These are phyloP conservation scores for Fusarium sp. DNA, from an alignment of 2,329 filamentous ascomycete species.

Conservation along the genomic window DNA sequence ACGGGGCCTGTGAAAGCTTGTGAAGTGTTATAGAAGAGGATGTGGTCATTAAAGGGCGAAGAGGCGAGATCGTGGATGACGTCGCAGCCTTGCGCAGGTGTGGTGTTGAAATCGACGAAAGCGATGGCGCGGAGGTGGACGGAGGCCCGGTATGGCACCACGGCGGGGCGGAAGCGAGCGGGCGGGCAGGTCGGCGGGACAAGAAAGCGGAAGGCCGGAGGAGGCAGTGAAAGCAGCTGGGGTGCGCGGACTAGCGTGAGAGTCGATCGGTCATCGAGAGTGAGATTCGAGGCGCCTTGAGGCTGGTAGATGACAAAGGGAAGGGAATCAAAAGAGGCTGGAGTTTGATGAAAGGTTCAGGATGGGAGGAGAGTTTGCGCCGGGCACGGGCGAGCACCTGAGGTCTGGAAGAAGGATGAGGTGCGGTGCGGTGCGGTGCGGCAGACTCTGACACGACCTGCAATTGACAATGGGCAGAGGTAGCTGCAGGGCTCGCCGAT, in stretches of 20 bases:
- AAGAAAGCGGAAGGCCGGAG: constrained; percentile 22
- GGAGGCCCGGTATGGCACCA: constrained; percentile 33
- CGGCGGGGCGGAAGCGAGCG: constrained; percentile 31
- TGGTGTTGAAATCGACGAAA: constrained; percentile 28
- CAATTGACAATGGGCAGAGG: constrained; percentile 23
- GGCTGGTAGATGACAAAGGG: background rate
- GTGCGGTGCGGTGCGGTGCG: constrained; percentile 4
- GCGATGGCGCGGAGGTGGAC: constrained; percentile 35
- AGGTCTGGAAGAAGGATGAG: constrained; percentile 6
- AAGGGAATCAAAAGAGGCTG: constrained; percentile 5
- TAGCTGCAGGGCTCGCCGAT: constrained; percentile 42
- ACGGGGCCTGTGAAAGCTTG: constrained; percentile 28
- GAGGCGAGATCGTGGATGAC: constrained; percentile 15
- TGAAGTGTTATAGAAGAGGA: constrained; percentile 8
- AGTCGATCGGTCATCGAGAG: constrained; percentile 26
- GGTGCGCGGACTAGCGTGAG: constrained; percentile 17
- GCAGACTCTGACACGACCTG: constrained; percentile 33
- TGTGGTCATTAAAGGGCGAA: constrained; percentile 38
- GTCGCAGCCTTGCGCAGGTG: constrained; percentile 16
- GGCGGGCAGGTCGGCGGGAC: constrained; percentile 22
- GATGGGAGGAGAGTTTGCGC: constrained; percentile 8
- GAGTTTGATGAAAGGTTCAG: constrained; percentile 20
- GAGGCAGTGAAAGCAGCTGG: constrained; percentile 13
- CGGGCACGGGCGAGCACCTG: constrained; percentile 12
- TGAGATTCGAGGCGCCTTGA: constrained; percentile 1